These are phyloP conservation scores for Aristolochia contorta DNA, from an alignment of 164 flowering plant species.

Conservation along the genomic window DNA sequence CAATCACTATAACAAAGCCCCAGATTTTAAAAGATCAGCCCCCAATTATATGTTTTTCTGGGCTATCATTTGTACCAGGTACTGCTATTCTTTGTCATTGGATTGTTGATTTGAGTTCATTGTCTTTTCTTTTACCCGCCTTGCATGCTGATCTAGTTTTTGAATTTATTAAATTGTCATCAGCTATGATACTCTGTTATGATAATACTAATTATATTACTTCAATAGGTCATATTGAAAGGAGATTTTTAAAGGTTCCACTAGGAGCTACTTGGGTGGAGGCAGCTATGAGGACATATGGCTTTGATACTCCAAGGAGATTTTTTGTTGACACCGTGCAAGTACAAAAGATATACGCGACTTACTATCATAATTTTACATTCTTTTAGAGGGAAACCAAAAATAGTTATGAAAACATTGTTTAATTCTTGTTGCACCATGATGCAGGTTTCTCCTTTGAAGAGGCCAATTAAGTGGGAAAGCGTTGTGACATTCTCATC, in stretches of 20 bases:
- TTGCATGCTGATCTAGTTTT: neutral
- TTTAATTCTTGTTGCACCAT: neutral
- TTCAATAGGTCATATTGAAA: slow-evolving; percentile 63
- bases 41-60: slow-evolving; percentile 43
- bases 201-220: no score
- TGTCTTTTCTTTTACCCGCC: neutral
- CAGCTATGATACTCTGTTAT: neutral
- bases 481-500: slow-evolving; percentile 66
- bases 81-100: slow-evolving; percentile 1
- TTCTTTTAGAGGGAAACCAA: neutral
- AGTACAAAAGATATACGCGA: slow-evolving; percentile 27
- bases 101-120: neutral
- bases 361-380: neutral
- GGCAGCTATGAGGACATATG: slow-evolving; percentile 71
- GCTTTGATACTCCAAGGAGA: slow-evolving; percentile 73
- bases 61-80: slow-evolving; percentile 79
- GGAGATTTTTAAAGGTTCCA: slow-evolving; percentile 80
- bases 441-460: slow-evolving; percentile 68
- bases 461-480: slow-evolving; percentile 91
- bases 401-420: neutral
- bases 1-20: slow-evolving; percentile 83
- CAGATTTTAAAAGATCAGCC: slow-evolving; percentile 35
- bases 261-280: slow-evolving; percentile 89
- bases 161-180: neutral
- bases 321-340: slow-evolving; percentile 81